Evolutionary conservation across 345 rosid genomes (phyloP).

Genomic region (Lepidium africanum): DNA sequence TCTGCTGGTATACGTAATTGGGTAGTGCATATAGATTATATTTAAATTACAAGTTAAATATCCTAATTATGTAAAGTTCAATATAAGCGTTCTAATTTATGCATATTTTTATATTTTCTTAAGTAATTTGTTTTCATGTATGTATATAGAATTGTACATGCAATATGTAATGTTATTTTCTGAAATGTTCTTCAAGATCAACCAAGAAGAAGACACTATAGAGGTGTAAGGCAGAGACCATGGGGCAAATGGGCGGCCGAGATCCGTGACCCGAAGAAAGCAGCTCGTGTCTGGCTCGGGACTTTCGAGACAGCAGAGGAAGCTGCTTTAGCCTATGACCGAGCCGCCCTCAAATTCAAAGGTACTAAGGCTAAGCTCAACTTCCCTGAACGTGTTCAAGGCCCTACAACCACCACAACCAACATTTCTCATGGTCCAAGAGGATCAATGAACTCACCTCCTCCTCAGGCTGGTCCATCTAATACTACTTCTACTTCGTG

Average conservation of each 20-base stretch:
- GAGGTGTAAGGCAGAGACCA: slow-evolving; percentile 94
- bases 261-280: slow-evolving; percentile 76
- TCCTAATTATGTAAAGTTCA: neutral
- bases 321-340: slow-evolving; percentile 85
- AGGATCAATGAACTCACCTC: slow-evolving; percentile 8
- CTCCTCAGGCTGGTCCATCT: slow-evolving; percentile 15
- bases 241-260: slow-evolving; percentile 99
- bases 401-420: slow-evolving; percentile 28
- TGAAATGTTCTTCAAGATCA: slow-evolving; percentile 34
- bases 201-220: slow-evolving; percentile 59
- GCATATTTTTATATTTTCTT: neutral
- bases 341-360: slow-evolving; percentile 85
- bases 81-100: neutral
- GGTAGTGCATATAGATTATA: no score
- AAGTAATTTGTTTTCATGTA: neutral
- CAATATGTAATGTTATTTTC: neutral
- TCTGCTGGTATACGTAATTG: neutral
- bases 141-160: slow-evolving; percentile 5
- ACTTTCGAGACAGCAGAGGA: slow-evolving; percentile 86
- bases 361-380: slow-evolving; percentile 92
- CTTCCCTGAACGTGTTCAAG: slow-evolving; percentile 80
- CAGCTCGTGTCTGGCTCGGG: slow-evolving; percentile 85
- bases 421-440: neutral
- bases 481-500: slow-evolving; percentile 15
- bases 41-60: no score